phyloP scores from a whole-genome alignment of 139 green algal species.

The Chlamydomonas eustigma region DNA sequence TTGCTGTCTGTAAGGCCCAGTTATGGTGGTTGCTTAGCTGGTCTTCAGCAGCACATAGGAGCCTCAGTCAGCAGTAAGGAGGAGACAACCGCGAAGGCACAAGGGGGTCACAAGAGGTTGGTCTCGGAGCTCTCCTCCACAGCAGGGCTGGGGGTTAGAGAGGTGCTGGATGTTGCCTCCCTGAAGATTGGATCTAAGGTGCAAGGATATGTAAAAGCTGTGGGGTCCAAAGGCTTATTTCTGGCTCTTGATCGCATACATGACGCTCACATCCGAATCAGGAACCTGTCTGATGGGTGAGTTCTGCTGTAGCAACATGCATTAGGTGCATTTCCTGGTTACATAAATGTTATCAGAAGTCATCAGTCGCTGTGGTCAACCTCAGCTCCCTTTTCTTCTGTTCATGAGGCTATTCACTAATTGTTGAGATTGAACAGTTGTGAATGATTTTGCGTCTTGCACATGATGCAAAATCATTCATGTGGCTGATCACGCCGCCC shows the following conservation, averaged over 20 bases:
- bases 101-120: constrained; percentile 11
- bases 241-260: constrained; percentile 42
- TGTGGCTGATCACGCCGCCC: too few species aligned
- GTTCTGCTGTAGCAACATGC: background rate
- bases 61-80: too few species aligned
- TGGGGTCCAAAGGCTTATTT: constrained; percentile 49
- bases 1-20: background rate
- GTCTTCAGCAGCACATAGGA: background rate
- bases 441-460: too few species aligned
- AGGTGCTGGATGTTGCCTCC: background rate
- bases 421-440: too few species aligned
- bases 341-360: too few species aligned
- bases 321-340: background rate
- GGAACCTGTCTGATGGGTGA: constrained; percentile 64
- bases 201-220: constrained; percentile 13
- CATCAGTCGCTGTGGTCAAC: too few species aligned
- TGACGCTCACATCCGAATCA: constrained; percentile 71
- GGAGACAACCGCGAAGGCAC: too few species aligned
- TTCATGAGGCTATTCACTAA: too few species aligned
- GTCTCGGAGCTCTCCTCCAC: constrained; percentile 43
- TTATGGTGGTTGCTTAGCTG: background rate
- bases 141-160: constrained; percentile 4
- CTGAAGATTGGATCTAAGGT: background rate
- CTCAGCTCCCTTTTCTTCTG: too few species aligned
- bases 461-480: too few species aligned